Evolutionary conservation across 73 alveolate genomes (phyloP), one percentile per base, ranked within the genome.

Genomic region (Diophrys appendiculata): DNA sequence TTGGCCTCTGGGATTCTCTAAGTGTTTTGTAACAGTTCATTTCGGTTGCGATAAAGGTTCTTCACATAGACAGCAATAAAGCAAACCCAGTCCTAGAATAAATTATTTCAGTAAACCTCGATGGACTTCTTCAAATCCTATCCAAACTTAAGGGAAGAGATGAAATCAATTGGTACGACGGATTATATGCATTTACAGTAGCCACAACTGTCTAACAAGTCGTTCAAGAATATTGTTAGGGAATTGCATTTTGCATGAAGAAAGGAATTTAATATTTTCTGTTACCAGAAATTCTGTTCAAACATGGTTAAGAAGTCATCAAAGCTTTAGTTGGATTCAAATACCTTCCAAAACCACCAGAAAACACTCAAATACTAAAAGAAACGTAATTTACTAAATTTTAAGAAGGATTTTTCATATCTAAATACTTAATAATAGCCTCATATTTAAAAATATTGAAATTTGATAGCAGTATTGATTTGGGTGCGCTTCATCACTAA

Each of bases 41-140:
- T 22, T 1, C 23, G 30, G 32, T 30, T 11, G 78, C 78, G 22
- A 70, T 70, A 11, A 28, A 34, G 33, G 33, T 70, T 2, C n/a
- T 70, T 53, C 78, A 70, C 67, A 70, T 70, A 31, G 22, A 33
- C 67, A 22, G 5, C 33, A 70, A 34, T 67, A 28, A 67, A 54
- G 54, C 54, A 26, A 23, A 31, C 54, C 54, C 2, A 26, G 23
- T n/a, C 5, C 2, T 23, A 67, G 53, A 31, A 67, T 18, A 67
- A 29, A 67, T 28, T 23, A 14, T 5, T 26, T 3, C 27, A 29
- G 54, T 11, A 27, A 11, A 11, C 71, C 71, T 60, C 33, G 71
- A 60, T n/a, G n/a, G n/a, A n/a, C n/a, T n/a, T n/a, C n/a, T n/a
- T n/a, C n/a, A n/a, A n/a, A n/a, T n/a, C n/a, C n/a, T n/a, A n/a